These are phyloP conservation scores for Neofusicoccum sp. DNA, from an alignment of 2,329 filamentous ascomycete genomes.

Conservation along the genomic window DNA sequence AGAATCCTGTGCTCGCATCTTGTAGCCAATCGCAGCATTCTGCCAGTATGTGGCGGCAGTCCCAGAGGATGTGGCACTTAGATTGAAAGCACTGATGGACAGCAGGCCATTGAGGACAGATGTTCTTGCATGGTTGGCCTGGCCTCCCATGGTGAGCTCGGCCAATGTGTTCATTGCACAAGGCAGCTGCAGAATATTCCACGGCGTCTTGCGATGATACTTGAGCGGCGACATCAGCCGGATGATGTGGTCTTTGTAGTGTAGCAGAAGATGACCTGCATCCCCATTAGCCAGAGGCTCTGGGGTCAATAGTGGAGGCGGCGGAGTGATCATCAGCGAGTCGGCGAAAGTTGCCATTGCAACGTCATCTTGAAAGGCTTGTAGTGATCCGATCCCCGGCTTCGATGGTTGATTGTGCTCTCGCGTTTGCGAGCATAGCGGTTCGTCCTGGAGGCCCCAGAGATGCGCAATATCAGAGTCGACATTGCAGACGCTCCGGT, in stretches of 20 bases:
- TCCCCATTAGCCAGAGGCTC: not conserved
- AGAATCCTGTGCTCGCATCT: constrained; percentile 32
- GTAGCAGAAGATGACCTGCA: constrained; percentile 19
- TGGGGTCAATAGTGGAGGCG: not conserved
- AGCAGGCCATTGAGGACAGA: constrained; percentile 36
- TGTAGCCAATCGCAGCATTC: constrained; percentile 32
- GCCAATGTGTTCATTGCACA: constrained; percentile 21
- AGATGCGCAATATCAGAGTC: not conserved
- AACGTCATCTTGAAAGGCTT: not conserved
- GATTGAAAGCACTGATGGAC: constrained; percentile 45
- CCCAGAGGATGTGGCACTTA: constrained; percentile 29
- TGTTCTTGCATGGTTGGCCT: constrained; percentile 22
- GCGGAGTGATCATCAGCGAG: not conserved
- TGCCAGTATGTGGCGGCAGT: constrained; percentile 31
- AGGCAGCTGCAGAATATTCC: constrained; percentile 23
- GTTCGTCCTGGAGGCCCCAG: not conserved
- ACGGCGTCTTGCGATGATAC: constrained; percentile 23
- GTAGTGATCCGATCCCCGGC: too few relatives aligned
- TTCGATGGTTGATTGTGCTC: too few relatives aligned
- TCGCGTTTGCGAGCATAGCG: too few relatives aligned
- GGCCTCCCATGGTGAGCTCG: constrained; percentile 20
- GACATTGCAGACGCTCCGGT: too few relatives aligned
- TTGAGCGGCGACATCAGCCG: constrained; percentile 21
- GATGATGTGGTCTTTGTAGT: constrained; percentile 19
- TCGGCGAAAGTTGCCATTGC: not conserved